Base-by-base conservation (phyloP, 2,329 filamentous ascomycete species). In the Fusarium vanettenii region DNA sequence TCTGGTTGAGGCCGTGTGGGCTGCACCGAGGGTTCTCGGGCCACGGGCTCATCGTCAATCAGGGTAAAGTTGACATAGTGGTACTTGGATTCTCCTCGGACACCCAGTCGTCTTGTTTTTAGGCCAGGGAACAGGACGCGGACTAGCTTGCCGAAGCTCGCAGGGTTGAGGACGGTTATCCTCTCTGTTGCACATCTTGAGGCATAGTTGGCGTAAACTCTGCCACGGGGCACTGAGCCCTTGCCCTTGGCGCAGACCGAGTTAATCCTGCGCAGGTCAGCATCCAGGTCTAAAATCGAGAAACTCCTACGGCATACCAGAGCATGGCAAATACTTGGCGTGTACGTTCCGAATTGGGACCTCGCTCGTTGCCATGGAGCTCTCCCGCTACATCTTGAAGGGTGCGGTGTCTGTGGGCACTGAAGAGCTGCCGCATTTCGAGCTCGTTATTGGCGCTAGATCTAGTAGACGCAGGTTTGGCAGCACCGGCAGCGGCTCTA, bases 21-120 rank as follows among this genome's bases (percentile, higher is more conserved):
- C 22, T 86, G 86, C 5, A 83, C 82, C 45, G 85, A 83, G 16
- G 86, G 83, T 31, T 88, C 85, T 48, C 82, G 82, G 5, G 85
- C 71, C 16, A 89, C 88, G 5, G 86, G 82, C 64, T 89, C 85
- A 67, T 92, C 90, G 60, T 92, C 90, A 48, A 86, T 84, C 60
- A 92, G 83, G 14, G 86, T 86, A 78, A 93, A 93, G 79, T 92
- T 92, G 56, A 92, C 91, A 79, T 99, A 99, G 83, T 99, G 97
- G 82, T 99, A 99, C 82, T 99, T 99, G 16, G 97, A 99, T 85
- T 98, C 96, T 74, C 97, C 97, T 63, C 97, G 92, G 56, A 98
- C 95, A 72, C 97, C 97, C 14, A 99, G 88, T 74, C 97, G 91
- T 69, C 97, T 90, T 35, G 97, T 99, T 84, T 97, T 96, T 25